These are phyloP conservation scores for Conticribra guillardii DNA, from an alignment of 108 stramenopile genomes.

Conservation along the genomic window DNA sequence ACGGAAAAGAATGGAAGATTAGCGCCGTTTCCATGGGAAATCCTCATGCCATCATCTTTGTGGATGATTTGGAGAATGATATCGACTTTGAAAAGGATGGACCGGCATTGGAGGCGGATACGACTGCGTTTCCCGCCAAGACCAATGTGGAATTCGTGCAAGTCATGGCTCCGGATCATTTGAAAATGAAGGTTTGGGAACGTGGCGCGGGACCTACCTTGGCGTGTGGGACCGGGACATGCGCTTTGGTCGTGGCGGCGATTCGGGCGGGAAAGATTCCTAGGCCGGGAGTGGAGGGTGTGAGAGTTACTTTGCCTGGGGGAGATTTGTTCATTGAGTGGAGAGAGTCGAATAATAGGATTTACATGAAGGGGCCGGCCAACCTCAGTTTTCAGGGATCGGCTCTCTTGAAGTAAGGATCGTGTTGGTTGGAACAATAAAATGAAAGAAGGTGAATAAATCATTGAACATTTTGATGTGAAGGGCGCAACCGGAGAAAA, in stretches of 20 bases:
- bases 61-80: conserved; percentile 88
- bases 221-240: conserved; percentile 98
- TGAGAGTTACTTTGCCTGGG: conserved; percentile 87
- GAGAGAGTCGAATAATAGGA: conserved; percentile 85
- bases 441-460: too few species aligned
- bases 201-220: conserved; percentile 96
- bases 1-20: conserved; percentile 90
- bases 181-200: conserved; percentile 98
- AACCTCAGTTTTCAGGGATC: conserved; percentile 37
- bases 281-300: conserved; percentile 53
- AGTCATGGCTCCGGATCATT: conserved; percentile 79
- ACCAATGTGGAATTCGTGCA: conserved; percentile 98
- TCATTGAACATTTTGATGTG: too few species aligned
- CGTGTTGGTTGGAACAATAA: too few species aligned
- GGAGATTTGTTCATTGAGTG: conserved; percentile 94
- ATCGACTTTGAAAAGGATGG: conserved; percentile 89
- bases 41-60: conserved; percentile 96
- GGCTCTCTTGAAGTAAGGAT: conserved; percentile 33
- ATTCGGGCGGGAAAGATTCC: conserved; percentile 90
- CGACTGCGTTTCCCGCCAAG: conserved; percentile 87
- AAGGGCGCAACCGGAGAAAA: too few species aligned
- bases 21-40: conserved; percentile 97
- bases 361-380: conserved; percentile 83
- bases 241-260: conserved; percentile 94
- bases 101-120: conserved; percentile 88